Percentiles rank a stretch among this genome's conserved stretches.
Evolutionary conservation across 352 stramenopile species (phyloP).

Genomic region (Pythium guiyangense): DNA sequence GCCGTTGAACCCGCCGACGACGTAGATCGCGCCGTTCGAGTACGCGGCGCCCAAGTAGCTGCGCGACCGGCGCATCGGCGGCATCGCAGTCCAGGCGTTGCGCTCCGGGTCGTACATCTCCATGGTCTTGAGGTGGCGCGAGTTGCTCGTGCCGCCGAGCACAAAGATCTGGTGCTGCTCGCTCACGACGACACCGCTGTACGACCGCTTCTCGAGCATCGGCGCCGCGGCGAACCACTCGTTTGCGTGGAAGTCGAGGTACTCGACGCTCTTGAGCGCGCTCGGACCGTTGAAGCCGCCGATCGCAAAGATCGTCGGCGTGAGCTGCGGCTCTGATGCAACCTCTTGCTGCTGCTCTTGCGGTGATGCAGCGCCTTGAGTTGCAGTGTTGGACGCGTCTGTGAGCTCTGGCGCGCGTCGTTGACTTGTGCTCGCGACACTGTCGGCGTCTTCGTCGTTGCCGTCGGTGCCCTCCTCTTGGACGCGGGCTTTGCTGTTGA

Average conservation of each 20-base stretch:
- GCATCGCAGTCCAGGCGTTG: slow-evolving; percentile 45
- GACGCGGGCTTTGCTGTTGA: slow-evolving; percentile 30
- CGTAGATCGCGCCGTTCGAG: slow-evolving; percentile 52
- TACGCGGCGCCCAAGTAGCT: slow-evolving; percentile 60
- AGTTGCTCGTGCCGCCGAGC: slow-evolving; percentile 53
- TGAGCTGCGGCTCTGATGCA: slow-evolving; percentile 10
- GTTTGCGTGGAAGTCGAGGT: slow-evolving; percentile 56
- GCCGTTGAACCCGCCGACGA: slow-evolving; percentile 67
- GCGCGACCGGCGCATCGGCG: slow-evolving; percentile 47
- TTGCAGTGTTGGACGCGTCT: no score
- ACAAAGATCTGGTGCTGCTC: slow-evolving; percentile 49
- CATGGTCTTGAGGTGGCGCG: slow-evolving; percentile 50
- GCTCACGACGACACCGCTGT: slow-evolving; percentile 51
- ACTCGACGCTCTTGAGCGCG: slow-evolving; percentile 54
- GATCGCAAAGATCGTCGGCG: slow-evolving; percentile 60
- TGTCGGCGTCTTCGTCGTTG: no score
- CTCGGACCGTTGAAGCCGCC: slow-evolving; percentile 64
- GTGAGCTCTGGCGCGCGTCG: no score
- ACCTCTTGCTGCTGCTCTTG: no score
- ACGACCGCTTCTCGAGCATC: slow-evolving; percentile 57
- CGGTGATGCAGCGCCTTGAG: no score
- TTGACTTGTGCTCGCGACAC: no score
- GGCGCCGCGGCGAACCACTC: slow-evolving; percentile 47
- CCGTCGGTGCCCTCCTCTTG: no score
- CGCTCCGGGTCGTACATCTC: slow-evolving; percentile 49